Conservation (phyloP, 2,329 filamentous ascomycete species). For the Stachybotrys echinatus region DNA sequence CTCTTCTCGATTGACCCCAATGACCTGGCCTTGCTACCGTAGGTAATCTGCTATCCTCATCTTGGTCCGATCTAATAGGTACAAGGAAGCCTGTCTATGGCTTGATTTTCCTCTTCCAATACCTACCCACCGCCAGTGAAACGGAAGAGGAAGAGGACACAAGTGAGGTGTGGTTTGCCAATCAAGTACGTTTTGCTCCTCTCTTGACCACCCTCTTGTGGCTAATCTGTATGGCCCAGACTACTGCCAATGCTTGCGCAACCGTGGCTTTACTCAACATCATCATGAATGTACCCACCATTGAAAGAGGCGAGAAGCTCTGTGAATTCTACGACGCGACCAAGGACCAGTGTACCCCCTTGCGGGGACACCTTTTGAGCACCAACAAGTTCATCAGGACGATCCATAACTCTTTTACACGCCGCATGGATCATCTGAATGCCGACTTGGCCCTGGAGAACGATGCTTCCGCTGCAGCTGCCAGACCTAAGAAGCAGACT, state of each 20-base stretch:
- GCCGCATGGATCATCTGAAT: constrained; percentile 71
- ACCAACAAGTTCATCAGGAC: constrained; percentile 71
- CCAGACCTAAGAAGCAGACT: constrained; percentile 23
- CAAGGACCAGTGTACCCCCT: constrained; percentile 58
- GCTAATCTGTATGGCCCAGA: constrained; percentile 42
- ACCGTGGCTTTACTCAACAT: constrained; percentile 93
- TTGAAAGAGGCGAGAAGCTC: constrained; percentile 67
- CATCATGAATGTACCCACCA: constrained; percentile 70
- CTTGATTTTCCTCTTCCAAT: constrained; percentile 84
- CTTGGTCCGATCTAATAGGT: neutral
- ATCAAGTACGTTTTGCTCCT: constrained; percentile 56
- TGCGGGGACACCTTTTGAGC: constrained; percentile 71
- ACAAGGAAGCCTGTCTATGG: constrained; percentile 69
- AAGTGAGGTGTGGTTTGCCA: constrained; percentile 81
- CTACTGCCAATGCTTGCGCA: constrained; percentile 78
- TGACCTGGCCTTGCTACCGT: constrained; percentile 59
- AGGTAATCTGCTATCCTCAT: constrained; percentile 15
- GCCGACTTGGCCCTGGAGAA: constrained; percentile 62
- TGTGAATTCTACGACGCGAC: constrained; percentile 70
- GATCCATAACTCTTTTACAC: constrained; percentile 83
- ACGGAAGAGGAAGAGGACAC: constrained; percentile 51
- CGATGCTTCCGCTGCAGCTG: constrained; percentile 36
- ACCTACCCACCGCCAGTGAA: constrained; percentile 45
- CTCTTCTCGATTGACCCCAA: constrained; percentile 67
- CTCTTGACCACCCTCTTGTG: neutral